Conservation (phyloP, 2,329 filamentous ascomycete species). For the Aurifilum marmelostoma region DNA sequence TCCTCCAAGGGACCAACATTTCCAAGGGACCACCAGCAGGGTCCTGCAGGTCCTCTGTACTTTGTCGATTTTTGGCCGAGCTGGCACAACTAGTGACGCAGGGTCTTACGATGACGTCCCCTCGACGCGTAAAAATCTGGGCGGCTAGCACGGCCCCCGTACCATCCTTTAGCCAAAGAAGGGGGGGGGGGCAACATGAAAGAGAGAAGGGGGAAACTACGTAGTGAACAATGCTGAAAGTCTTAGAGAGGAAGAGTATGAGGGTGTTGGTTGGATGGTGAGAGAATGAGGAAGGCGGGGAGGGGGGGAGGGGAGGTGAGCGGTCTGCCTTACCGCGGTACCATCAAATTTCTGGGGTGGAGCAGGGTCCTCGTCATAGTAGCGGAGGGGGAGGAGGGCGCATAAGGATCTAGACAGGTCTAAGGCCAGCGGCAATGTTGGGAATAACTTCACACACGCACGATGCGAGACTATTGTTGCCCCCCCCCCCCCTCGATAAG, state of each 20-base stretch:
- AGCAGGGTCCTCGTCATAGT: conserved; percentile 2
- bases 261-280: neutral
- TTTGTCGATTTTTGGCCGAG: neutral
- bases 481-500: neutral
- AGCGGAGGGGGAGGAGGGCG: neutral
- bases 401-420: neutral
- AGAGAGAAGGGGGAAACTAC: too few species aligned
- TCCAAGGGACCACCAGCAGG: neutral
- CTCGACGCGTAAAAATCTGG: neutral
- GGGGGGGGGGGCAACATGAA: neutral
- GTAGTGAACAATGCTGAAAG: neutral
- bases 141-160: neutral
- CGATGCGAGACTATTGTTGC: too few species aligned
- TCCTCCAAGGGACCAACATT: neutral
- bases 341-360: neutral
- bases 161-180: neutral
- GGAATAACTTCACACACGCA: conserved; percentile 5
- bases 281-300: neutral
- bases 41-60: conserved; percentile 1
- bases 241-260: neutral
- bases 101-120: conserved; percentile 15
- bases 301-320: too few species aligned
- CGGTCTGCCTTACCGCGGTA: conserved; percentile 4
- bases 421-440: neutral
- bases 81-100: conserved; percentile 11